Evolutionary conservation across 805 yeast genomes (phyloP), one percentile per base, ranked within the genome.

Genomic region (Wickerhamiella brachini): DNA sequence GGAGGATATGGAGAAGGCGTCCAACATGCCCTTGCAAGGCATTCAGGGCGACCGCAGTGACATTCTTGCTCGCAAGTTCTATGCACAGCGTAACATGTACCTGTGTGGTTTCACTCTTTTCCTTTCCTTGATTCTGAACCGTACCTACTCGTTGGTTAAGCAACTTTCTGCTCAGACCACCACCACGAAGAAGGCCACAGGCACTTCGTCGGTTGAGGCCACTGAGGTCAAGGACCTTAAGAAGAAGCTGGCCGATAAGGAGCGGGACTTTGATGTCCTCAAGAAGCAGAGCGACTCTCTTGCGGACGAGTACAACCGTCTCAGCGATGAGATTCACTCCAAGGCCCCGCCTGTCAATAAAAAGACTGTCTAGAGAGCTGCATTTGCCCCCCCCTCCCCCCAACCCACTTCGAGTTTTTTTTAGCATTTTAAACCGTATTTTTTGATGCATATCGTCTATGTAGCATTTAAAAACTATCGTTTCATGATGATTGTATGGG

Each of bases 1-100:
- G 46, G 62, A 53, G 21, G 95, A 85, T 62, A 70, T 83, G 62
- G 65, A 70, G 42, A n/a, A 34, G 37, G 22, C 39, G 18, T n/a
- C 23, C 31, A 18, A 22, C 17, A 45, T 45, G 23, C 37, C 68
- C 71, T 17, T 60, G 62, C 39, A 60, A 58, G 45, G 64, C 63
- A 48, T 60, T 5, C 58, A 67, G 29, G 59, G 67, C 49, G 90
- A 85, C 59, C 75, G 95, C 53, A 71, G 87, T 20, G 97, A 93
- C 62, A 74, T 85, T 51, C 88, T 84, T 67, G 93, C 96, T 21
- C 79, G 96, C 68, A 78, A 88, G 62, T 93, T 93, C 68, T 89
- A 89, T 64, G 87, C 97, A 20, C 98, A 93, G 71, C 80, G 99
- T 71, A 93, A 93, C 73, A 79, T 88, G 82, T 93, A 93, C 62